Conservation (phyloP, 75 land plant species). For the Larix kaempferi region DNA sequence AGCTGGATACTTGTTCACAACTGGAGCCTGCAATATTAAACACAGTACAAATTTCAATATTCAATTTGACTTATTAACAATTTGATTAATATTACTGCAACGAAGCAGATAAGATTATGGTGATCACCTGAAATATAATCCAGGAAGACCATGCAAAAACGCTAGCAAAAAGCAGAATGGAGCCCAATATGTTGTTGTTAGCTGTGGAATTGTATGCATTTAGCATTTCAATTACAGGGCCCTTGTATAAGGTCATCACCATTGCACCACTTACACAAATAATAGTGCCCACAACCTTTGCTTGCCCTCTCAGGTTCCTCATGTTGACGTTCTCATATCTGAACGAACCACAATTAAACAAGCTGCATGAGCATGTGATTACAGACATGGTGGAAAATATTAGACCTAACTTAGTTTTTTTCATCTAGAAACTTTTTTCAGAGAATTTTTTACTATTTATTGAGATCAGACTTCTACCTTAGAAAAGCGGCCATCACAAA, state of each 20-base stretch:
- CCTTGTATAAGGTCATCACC: constrained; percentile 27
- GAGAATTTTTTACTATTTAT: background rate
- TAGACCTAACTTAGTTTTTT: background rate
- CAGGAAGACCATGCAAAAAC: background rate
- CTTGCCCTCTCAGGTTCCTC: constrained; percentile 19
- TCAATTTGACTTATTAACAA: background rate
- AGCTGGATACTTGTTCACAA: constrained; percentile 47
- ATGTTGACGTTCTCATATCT: constrained; percentile 25
- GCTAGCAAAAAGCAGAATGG: background rate
- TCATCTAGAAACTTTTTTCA: background rate
- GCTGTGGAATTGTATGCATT: background rate
- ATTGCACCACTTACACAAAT: constrained; percentile 24
- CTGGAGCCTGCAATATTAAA: constrained; percentile 28
- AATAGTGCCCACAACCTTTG: constrained; percentile 25
- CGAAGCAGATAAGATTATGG: background rate
- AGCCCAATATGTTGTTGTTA: background rate
- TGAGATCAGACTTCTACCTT: constrained; percentile 12
- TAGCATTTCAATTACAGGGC: constrained; percentile 7
- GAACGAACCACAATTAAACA: background rate
- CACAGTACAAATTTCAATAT: background rate
- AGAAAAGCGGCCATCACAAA: constrained; percentile 21
- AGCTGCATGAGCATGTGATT: background rate
- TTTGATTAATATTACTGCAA: background rate
- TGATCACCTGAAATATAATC: constrained; percentile 6
- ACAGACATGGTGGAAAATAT: constrained; percentile 1